Evolutionary conservation across 2,329 filamentous ascomycete species (phyloP), one percentile per base, ranked within the genome.

Genomic region (Ophiostoma sp.): DNA sequence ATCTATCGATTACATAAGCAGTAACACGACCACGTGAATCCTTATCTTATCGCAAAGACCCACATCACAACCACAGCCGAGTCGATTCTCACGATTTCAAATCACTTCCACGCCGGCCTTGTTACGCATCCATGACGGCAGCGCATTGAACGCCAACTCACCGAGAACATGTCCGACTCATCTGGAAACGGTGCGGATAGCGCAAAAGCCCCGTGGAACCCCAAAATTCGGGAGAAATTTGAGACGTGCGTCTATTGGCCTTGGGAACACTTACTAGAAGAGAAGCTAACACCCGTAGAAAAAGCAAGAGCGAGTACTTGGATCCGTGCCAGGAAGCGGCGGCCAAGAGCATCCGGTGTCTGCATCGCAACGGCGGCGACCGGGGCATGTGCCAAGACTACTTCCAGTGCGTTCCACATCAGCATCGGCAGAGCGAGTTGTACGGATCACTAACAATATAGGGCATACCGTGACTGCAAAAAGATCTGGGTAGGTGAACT

Each of bases 241-340:
- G 80, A 88, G 73, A 83, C 81, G 88, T 89, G 79, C 74, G 82
- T 75, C 2, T 27, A 27, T 27, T 27, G 27, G 27, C 27, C 27
- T 27, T 1, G 27, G 27, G 27, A 27, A 27, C 27, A 27, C 27
- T 27, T 27, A 27, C 27, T 2, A 1, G 27, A 27, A 27, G 27
- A 27, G 27, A 40, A 16, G 44, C 67, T 55, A 42, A 38, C 47
- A 9, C 11, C 7, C 55, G 70, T 75, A 97, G 94, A 73, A 98
- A 98, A 83, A 85, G 84, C 68, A 87, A 89, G 75, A 97, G 93
- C 82, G 89, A 97, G 77, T 98, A 90, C 80, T 92, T 91, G 77
- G 95, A 99, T 75, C 95, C 95, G 1, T 99, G 95, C 78, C 94
- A 98, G 77, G 94, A 97, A 75, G 92, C 92, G 5, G 94, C 95